Conservation (phyloP, 441 rosid genomes). For the Euphorbia corollata region DNA sequence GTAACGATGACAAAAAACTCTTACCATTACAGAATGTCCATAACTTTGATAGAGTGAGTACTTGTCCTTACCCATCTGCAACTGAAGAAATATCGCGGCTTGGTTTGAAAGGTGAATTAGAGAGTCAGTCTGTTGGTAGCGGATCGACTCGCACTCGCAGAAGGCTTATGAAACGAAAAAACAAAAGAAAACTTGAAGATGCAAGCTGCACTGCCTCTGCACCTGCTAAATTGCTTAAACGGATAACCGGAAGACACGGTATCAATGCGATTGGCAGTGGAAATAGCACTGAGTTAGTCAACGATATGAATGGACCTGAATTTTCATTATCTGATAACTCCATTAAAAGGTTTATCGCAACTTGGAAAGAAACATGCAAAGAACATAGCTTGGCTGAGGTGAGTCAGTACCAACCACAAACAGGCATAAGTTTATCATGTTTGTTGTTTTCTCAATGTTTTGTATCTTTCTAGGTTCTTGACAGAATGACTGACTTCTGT, state of each 20-base stretch:
- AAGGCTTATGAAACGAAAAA: conserved; percentile 19
- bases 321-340: conserved; percentile 40
- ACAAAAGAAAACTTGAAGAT: conserved; percentile 50
- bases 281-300: conserved; percentile 24
- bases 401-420: conserved; percentile 8
- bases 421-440: background rate
- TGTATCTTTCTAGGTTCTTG: conserved; percentile 45
- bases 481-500: conserved; percentile 63
- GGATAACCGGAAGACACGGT: conserved; percentile 23
- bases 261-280: conserved; percentile 23
- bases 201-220: conserved; percentile 27
- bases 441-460: conserved; percentile 4
- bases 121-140: conserved; percentile 24
- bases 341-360: conserved; percentile 57
- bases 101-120: conserved; percentile 46
- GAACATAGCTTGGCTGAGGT: conserved; percentile 52
- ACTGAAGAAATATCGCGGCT: conserved; percentile 79
- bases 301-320: conserved; percentile 32
- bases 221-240: conserved; percentile 37
- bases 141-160: conserved; percentile 19
- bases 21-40: conserved; percentile 22
- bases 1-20: conserved; percentile 21
- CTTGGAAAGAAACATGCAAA: conserved; percentile 79
- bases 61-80: conserved; percentile 96
- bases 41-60: conserved; percentile 42